Conservation (phyloP, 1,139 yeast species). For the Zygoascus sp. region DNA sequence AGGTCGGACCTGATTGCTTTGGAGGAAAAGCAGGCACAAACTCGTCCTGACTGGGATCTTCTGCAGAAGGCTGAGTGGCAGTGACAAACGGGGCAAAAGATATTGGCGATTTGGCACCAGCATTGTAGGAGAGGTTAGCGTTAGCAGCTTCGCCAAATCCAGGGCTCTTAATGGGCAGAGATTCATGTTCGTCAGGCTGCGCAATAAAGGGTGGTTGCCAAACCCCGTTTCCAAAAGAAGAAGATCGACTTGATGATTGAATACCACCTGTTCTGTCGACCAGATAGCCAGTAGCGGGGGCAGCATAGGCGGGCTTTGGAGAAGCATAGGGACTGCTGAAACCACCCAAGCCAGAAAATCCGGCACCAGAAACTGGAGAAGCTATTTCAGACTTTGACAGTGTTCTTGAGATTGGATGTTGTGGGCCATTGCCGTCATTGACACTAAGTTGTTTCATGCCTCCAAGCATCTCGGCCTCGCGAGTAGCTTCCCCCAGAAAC, state of each 20-base stretch:
- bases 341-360: conserved; percentile 7
- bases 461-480: conserved; percentile 57
- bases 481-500: conserved; percentile 73
- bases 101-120: neutral
- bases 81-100: neutral
- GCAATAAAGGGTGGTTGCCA: conserved; percentile 10
- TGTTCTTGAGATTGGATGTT: neutral
- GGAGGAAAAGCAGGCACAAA: neutral
- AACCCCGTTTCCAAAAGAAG: conserved; percentile 12
- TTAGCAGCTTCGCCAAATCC: neutral
- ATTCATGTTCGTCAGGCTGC: conserved; percentile 2
- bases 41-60: neutral
- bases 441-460: conserved; percentile 17
- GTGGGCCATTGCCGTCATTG: conserved; percentile 2
- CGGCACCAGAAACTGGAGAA: conserved; percentile 16
- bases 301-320: conserved; percentile 21
- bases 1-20: neutral
- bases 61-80: neutral
- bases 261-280: conserved; percentile 3
- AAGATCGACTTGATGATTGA: conserved; percentile 10
- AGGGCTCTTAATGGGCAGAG: conserved; percentile 8
- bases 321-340: conserved; percentile 22
- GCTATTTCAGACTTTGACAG: conserved; percentile 14
- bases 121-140: neutral
- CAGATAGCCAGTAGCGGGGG: conserved; percentile 10